Evolutionary conservation across 148 eudicot genomes (phyloP).

Genomic region (Rhododendron henanense): DNA sequence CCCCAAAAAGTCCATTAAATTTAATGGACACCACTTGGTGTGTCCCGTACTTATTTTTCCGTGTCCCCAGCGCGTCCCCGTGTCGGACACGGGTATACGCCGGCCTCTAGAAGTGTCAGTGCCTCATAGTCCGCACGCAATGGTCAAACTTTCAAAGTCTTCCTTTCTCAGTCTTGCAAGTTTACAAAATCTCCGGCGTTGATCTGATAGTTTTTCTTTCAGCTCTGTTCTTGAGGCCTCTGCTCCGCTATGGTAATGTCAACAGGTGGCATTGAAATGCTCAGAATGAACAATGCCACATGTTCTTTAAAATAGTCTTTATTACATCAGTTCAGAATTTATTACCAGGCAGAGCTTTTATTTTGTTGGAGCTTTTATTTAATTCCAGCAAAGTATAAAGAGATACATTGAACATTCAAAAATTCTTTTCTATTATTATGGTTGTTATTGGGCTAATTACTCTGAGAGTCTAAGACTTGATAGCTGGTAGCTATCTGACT

Average conservation of each 20-base stretch:
- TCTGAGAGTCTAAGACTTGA: not conserved
- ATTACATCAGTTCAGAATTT: not conserved
- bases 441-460: not conserved
- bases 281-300: not conserved
- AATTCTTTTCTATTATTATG: not conserved
- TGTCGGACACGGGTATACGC: too few species aligned
- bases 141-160: too few species aligned
- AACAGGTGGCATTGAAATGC: not conserved
- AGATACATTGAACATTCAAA: too few species aligned
- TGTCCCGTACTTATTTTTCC: too few species aligned
- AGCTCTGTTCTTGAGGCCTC: not conserved
- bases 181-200: too few species aligned
- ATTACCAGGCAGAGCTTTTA: not conserved
- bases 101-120: too few species aligned
- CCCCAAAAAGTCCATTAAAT: too few species aligned
- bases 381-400: not conserved
- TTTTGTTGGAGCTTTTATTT: not conserved
- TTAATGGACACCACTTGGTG: too few species aligned
- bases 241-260: not conserved
- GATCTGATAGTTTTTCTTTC: too few species aligned
- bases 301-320: not conserved
- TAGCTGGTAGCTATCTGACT: not conserved
- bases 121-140: too few species aligned
- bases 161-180: too few species aligned
- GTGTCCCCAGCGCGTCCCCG: too few species aligned